Evolutionary conservation across 306 rosid species (phyloP).

Genomic region (Vachellia collinsii): DNA sequence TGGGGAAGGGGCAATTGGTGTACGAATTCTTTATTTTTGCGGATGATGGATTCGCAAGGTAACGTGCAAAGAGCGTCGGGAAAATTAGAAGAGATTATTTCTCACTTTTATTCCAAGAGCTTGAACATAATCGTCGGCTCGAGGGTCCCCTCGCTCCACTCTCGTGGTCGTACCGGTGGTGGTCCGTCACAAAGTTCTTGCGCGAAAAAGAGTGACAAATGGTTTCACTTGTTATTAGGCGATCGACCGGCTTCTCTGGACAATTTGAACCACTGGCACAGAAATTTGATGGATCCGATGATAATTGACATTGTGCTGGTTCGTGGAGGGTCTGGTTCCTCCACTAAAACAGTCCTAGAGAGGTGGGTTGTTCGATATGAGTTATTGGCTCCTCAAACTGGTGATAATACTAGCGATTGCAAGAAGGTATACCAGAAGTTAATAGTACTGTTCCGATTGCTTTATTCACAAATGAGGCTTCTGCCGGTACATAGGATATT

Average conservation of each 20-base stretch:
- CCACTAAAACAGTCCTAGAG: conserved; percentile 75
- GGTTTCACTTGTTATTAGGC: conserved; percentile 78
- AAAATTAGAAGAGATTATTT: conserved; percentile 72
- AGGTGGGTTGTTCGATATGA: conserved; percentile 86
- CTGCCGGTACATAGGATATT: conserved; percentile 71
- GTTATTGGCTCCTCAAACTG: conserved; percentile 39
- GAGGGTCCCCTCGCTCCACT: conserved; percentile 66
- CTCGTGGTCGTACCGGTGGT: conserved; percentile 43
- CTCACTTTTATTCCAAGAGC: conserved; percentile 73
- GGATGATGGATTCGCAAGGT: conserved; percentile 63
- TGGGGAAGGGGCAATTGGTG: conserved; percentile 38
- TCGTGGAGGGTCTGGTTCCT: conserved; percentile 50
- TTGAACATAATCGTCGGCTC: conserved; percentile 69
- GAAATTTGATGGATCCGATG: conserved; percentile 81
- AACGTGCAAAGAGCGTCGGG: conserved; percentile 58
- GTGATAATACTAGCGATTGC: conserved; percentile 51
- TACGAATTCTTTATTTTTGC: conserved; percentile 28
- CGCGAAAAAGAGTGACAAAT: conserved; percentile 68
- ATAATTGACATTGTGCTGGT: conserved; percentile 74
- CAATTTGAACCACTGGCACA: conserved; percentile 68
- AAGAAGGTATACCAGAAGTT: conserved; percentile 74
- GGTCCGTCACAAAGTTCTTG: conserved; percentile 46
- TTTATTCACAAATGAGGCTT: conserved; percentile 77
- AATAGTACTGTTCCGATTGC: conserved; percentile 63
- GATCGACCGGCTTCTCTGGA: conserved; percentile 71